Evolutionary conservation across 2,329 filamentous ascomycete species (phyloP).

Genomic region (Alternaria burnsii): DNA sequence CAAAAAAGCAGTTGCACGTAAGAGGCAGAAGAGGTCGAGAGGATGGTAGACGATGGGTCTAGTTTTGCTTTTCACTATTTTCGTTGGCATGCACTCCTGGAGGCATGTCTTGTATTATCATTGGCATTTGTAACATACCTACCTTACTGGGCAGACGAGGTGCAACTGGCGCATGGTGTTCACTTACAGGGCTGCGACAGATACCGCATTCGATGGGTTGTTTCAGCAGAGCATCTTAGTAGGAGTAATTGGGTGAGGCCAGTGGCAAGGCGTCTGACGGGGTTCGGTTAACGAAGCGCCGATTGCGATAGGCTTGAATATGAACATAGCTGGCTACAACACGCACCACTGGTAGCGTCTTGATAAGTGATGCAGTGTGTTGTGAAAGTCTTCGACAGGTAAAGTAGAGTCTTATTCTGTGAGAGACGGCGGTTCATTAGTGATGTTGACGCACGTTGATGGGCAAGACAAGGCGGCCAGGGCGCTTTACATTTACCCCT

Average conservation of each 20-base stretch:
- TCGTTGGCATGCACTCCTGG: slow-evolving; percentile 18
- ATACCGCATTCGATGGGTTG: slow-evolving; percentile 10
- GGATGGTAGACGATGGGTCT: slow-evolving; percentile 24
- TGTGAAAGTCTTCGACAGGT: not conserved
- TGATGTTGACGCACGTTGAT: slow-evolving; percentile 15
- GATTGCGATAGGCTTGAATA: slow-evolving; percentile 11
- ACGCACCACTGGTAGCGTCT: not conserved
- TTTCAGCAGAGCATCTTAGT: slow-evolving; percentile 28
- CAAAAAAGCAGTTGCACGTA: slow-evolving; percentile 40
- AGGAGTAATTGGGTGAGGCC: slow-evolving; percentile 25
- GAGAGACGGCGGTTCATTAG: slow-evolving; percentile 1
- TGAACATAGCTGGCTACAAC: not conserved
- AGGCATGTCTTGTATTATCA: slow-evolving; percentile 29
- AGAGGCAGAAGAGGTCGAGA: slow-evolving; percentile 42
- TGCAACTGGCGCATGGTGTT: slow-evolving; percentile 26
- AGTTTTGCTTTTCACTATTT: slow-evolving; percentile 10
- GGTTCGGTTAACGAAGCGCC: slow-evolving; percentile 17
- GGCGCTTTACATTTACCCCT: slow-evolving; percentile 18
- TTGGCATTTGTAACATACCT: slow-evolving; percentile 32
- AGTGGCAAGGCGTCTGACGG: slow-evolving; percentile 9
- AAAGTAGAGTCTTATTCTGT: not conserved
- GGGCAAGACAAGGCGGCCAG: slow-evolving; percentile 20
- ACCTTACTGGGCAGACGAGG: slow-evolving; percentile 17
- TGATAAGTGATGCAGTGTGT: not conserved
- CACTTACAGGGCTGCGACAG: slow-evolving; percentile 1